These are phyloP conservation scores for Aspergillus calidoustus DNA, from an alignment of 2,329 filamentous ascomycete genomes.

Conservation along the genomic window DNA sequence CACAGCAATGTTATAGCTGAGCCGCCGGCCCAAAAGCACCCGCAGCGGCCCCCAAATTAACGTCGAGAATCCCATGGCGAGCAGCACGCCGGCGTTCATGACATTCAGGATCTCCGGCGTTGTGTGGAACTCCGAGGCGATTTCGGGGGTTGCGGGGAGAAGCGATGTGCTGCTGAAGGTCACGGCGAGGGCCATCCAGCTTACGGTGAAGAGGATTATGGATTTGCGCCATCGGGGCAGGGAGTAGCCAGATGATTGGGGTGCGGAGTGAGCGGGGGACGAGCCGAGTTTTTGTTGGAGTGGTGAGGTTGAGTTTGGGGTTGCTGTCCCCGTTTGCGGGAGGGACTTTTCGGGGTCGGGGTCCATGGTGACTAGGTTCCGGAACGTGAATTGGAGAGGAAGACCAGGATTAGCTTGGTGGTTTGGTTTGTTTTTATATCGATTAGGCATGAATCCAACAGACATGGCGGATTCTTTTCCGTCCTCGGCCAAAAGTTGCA, in stretches of 20 bases:
- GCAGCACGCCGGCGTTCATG: constrained; percentile 43
- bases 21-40: constrained; percentile 35
- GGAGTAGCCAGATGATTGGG: constrained; percentile 22
- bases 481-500: constrained; percentile 20
- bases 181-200: constrained; percentile 48
- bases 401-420: not conserved
- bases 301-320: not conserved
- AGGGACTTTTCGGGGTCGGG: constrained; percentile 22
- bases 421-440: constrained; percentile 8
- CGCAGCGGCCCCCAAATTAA: constrained; percentile 43
- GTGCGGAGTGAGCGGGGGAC: constrained; percentile 1
- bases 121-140: constrained; percentile 44
- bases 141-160: constrained; percentile 46
- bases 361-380: constrained; percentile 14
- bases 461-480: constrained; percentile 18
- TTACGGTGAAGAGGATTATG: constrained; percentile 47
- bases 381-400: constrained; percentile 4
- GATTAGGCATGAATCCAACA: not conserved
- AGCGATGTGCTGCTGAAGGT: constrained; percentile 51
- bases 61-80: constrained; percentile 45
- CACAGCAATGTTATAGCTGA: constrained; percentile 41
- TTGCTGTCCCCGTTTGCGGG: not conserved
- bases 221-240: constrained; percentile 45
- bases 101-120: constrained; percentile 41
- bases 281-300: constrained; percentile 18